A percentile compares a stretch with the other conserved stretches of the same genome.
Evolutionary conservation across 768 basidiomycete genomes (phyloP).

Genomic region (Suillus brevipes): DNA sequence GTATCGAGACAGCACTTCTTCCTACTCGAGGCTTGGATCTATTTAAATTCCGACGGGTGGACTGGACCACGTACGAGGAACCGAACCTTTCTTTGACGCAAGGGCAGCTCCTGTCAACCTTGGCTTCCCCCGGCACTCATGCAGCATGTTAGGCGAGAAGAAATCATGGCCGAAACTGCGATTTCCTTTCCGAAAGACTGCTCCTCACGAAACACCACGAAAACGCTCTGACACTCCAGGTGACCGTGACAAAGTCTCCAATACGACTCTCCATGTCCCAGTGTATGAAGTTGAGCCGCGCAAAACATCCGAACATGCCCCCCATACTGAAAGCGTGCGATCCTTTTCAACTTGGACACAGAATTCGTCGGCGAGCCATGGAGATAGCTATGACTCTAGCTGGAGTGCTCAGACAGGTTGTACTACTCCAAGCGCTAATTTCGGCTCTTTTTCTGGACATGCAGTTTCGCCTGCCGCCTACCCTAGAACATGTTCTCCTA

Average conservation of each 20-base stretch:
- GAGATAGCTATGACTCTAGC: slow-evolving; percentile 2
- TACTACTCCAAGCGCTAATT: neutral
- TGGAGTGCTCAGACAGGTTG: neutral
- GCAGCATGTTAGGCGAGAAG: slow-evolving; percentile 28
- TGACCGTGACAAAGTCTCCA: too few relatives aligned
- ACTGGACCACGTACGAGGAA: neutral
- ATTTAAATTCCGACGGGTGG: neutral
- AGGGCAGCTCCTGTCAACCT: neutral
- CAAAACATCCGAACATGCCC: slow-evolving; percentile 2
- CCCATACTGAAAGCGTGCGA: neutral
- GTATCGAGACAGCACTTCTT: neutral
- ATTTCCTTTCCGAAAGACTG: slow-evolving; percentile 22
- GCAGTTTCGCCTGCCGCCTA: neutral
- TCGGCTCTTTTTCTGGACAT: neutral
- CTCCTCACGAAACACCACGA: neutral
- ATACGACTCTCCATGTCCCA: slow-evolving; percentile 21
- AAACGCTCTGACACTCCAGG: slow-evolving; percentile 9
- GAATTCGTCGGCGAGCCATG: slow-evolving; percentile 1
- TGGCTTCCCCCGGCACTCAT: slow-evolving; percentile 13
- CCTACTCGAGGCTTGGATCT: neutral
- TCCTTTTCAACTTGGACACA: neutral
- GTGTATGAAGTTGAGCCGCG: slow-evolving; percentile 19
- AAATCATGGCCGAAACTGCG: slow-evolving; percentile 24
- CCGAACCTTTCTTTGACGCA: neutral
- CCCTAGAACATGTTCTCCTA: neutral